These are phyloP conservation scores for Beauveria sp. DNA, from an alignment of 2,329 filamentous ascomycete species.

Conservation along the genomic window DNA sequence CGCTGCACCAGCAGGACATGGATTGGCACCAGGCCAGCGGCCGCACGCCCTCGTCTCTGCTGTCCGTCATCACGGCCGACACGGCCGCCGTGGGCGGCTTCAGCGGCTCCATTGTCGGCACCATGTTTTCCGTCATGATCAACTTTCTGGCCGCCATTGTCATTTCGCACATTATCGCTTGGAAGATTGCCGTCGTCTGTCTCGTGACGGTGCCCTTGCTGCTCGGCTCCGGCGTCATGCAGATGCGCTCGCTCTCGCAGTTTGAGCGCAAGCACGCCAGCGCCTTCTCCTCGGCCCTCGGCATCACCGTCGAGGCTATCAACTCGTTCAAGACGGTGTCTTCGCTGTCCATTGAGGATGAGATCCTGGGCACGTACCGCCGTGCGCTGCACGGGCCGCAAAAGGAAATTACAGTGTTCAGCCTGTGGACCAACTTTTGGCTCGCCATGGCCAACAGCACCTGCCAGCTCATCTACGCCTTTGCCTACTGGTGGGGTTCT, in stretches of 20 bases:
- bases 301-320: conserved; percentile 60
- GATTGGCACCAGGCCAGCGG: conserved; percentile 63
- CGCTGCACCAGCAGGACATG: conserved; percentile 57
- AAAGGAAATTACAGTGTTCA: conserved; percentile 44
- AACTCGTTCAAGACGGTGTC: conserved; percentile 57
- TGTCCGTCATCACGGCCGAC: conserved; percentile 64
- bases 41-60: conserved; percentile 52
- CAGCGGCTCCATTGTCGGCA: conserved; percentile 63
- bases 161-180: conserved; percentile 62
- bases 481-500: conserved; percentile 76
- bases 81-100: conserved; percentile 59
- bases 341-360: conserved; percentile 44
- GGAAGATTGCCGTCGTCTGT: conserved; percentile 69
- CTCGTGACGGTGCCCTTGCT: conserved; percentile 61
- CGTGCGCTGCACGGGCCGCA: conserved; percentile 41
- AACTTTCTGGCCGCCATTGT: conserved; percentile 63
- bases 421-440: conserved; percentile 48
- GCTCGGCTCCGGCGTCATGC: conserved; percentile 61
- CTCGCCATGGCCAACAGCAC: conserved; percentile 52
- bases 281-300: conserved; percentile 56
- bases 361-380: conserved; percentile 45
- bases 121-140: conserved; percentile 57
- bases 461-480: conserved; percentile 62
- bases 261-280: conserved; percentile 57
- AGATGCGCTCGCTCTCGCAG: conserved; percentile 52